A percentile compares a stretch with the other conserved stretches of the same genome.
Conservation (phyloP, 2,329 filamentous ascomycete species). For the Aspergillus japonicus region DNA sequence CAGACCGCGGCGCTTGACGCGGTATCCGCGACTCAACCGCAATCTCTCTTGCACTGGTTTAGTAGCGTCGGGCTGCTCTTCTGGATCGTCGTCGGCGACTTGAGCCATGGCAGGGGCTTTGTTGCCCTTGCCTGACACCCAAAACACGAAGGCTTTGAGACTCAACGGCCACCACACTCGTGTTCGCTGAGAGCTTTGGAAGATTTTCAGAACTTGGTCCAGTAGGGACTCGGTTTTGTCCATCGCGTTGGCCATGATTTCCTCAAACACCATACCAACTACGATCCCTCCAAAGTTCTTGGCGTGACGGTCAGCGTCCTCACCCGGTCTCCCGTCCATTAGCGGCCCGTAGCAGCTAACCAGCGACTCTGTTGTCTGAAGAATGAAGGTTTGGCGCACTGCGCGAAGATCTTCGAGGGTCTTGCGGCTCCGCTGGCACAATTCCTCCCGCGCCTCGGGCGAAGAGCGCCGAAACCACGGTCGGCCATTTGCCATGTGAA, state of each 20-base stretch:
- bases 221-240: constrained; percentile 29
- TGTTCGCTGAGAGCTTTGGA: constrained; percentile 34
- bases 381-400: constrained; percentile 18
- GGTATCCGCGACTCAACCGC: constrained; percentile 37
- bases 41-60: constrained; percentile 39
- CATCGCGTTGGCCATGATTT: constrained; percentile 34
- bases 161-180: constrained; percentile 48
- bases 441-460: not conserved
- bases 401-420: not conserved
- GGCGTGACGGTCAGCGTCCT: constrained; percentile 18
- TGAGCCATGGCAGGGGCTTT: constrained; percentile 26
- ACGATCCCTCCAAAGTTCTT: constrained; percentile 43
- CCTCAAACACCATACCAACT: constrained; percentile 50
- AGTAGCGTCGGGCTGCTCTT: constrained; percentile 20
- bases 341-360: constrained; percentile 22
- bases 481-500: not conserved
- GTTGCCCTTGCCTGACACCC: constrained; percentile 34
- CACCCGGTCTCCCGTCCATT: not conserved
- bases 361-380: constrained; percentile 43
- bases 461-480: not conserved
- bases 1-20: constrained; percentile 25
- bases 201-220: constrained; percentile 37
- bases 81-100: constrained; percentile 21
- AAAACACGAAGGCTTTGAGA: constrained; percentile 41
- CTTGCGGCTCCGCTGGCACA: not conserved